These are phyloP conservation scores for Xylariaceae sp. DNA, from an alignment of 2,329 filamentous ascomycete species.

Conservation along the genomic window DNA sequence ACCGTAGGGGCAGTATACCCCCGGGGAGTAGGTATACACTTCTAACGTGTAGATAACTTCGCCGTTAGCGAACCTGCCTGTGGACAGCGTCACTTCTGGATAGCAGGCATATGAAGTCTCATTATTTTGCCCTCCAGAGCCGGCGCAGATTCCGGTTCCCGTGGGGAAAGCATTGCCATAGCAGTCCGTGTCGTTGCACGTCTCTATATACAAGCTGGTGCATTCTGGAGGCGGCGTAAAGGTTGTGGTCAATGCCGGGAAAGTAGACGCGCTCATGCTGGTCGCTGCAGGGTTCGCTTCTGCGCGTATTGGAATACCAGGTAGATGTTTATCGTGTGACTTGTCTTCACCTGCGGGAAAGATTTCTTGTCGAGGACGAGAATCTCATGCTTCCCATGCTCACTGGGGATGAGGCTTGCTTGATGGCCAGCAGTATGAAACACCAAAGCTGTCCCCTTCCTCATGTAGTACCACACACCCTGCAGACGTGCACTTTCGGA, in stretches of 20 bases:
- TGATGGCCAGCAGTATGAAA: too few species aligned
- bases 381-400: too few species aligned
- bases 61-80: not conserved
- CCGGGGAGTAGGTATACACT: slow-evolving; percentile 1
- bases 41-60: slow-evolving; percentile 2
- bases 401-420: too few species aligned
- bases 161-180: slow-evolving; percentile 11
- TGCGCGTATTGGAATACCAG: too few species aligned
- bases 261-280: not conserved
- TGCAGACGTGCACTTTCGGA: too few species aligned
- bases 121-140: not conserved
- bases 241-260: slow-evolving; percentile 6
- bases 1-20: slow-evolving; percentile 6
- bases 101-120: slow-evolving; percentile 9
- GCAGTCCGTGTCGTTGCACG: not conserved
- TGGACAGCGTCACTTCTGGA: not conserved
- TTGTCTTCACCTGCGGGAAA: too few species aligned
- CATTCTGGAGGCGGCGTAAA: slow-evolving; percentile 13
- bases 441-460: too few species aligned
- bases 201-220: not conserved
- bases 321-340: too few species aligned
- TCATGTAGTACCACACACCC: too few species aligned
- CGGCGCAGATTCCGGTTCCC: slow-evolving; percentile 3
- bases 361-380: too few species aligned
- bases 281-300: not conserved